Base-by-base conservation (phyloP, 2,329 filamentous ascomycete genomes). In the Trichophyton mentagrophytes region DNA sequence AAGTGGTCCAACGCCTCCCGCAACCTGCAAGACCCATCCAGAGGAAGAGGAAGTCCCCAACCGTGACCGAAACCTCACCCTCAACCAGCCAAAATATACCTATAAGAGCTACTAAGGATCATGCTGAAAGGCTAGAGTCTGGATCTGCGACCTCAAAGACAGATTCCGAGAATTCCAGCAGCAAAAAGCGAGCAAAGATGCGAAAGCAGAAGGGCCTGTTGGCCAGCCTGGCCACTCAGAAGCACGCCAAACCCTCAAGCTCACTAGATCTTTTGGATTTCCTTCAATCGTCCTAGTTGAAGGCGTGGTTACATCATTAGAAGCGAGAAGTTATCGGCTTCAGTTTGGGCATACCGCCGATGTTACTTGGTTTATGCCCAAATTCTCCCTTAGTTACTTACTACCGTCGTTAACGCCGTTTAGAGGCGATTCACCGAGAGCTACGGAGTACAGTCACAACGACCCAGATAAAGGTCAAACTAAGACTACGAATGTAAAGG, bases 161-260 rank as follows among this genome's bases (percentile, higher is more conserved):
- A n/a, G 62, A 66, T 17, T 66, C 65, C 5, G 71, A 73, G 1
- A 75, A 78, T 49, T 70, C 74, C 13, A 80, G 68, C 70, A 82
- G 79, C 71, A 82, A 82, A 69, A 80, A 81, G 66, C 73, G 80
- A 65, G 79, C 79, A 25, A 82, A 81, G 66, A 72, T 78, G 60
- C 72, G 81, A 27, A 83, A 82, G 64, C 74, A 78, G 60, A 78
- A 78, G 30, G 79, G 79, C 3, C 68, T 83, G 9, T 78, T 81
- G 65, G 79, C 80, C 40, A 71, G 82, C 61, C 71, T 83, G n/a
- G 77, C 77, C 3, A 77, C 65, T 59, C 77, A 69, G 65, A 65
- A 65, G 36, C 51, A 72, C 60, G 64, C 66, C 2, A 70, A 72
- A 62, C 59, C 63, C 1, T 67, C 65, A 6, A 62, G 66, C 13